Conservation (phyloP, 2,329 filamentous ascomycete genomes). For the Monascus ruber region DNA sequence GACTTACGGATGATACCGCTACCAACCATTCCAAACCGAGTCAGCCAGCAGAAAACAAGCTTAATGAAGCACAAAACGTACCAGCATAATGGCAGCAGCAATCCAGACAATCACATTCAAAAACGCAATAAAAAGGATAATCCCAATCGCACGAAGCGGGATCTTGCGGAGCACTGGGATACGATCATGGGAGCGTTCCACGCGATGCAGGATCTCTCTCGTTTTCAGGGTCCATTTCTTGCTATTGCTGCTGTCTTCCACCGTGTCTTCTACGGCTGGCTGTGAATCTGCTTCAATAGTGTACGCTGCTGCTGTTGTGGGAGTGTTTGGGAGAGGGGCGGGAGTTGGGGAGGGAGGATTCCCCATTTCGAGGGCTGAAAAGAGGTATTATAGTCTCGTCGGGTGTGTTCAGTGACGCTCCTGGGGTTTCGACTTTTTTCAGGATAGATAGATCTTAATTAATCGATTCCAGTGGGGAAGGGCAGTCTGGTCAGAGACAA, state of each 20-base stretch:
- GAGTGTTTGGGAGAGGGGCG: too few relatives aligned
- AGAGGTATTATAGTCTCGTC: too few relatives aligned
- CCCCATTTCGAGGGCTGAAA: too few relatives aligned
- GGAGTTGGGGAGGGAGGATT: too few relatives aligned
- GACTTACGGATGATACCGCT: conserved; percentile 29
- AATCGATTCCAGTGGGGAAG: too few relatives aligned
- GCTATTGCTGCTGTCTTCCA: conserved; percentile 3
- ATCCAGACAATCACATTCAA: conserved; percentile 50
- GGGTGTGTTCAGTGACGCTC: too few relatives aligned
- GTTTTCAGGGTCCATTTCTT: conserved; percentile 18
- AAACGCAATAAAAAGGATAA: conserved; percentile 42
- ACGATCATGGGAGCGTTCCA: conserved; percentile 37
- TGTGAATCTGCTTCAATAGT: too few relatives aligned
- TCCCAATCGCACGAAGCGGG: conserved; percentile 45
- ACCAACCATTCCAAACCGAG: not conserved
- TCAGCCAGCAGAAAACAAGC: conserved; percentile 4
- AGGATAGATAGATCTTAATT: too few relatives aligned
- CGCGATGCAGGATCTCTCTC: conserved; percentile 20
- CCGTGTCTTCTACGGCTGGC: not conserved
- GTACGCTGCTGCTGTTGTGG: too few relatives aligned
- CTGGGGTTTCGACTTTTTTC: too few relatives aligned
- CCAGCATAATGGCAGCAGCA: conserved; percentile 46
- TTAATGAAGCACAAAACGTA: conserved; percentile 18
- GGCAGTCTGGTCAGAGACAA: too few relatives aligned
- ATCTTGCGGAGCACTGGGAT: conserved; percentile 46